Base-by-base conservation (phyloP, 306 rosid genomes). In the Corylus heterophylla region DNA sequence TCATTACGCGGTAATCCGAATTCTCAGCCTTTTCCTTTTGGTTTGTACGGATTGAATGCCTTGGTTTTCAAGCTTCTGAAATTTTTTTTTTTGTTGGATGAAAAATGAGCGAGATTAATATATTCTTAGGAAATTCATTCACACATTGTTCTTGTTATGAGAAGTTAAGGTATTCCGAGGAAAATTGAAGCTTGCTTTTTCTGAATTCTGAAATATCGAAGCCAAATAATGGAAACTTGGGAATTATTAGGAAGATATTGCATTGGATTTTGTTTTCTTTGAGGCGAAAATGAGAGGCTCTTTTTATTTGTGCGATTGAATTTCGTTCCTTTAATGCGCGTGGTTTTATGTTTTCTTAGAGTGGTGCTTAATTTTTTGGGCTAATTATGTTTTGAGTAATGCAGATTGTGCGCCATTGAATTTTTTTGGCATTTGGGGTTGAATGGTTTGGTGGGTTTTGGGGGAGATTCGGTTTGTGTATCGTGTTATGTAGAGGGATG, bases 1-100 rank as follows among this genome's bases (percentile, higher is more conserved):
- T 71, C 29, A 47, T 87, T 83, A n/a, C 80, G 51, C 58, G 92
- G 90, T 88, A 83, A 80, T 80, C 90, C 92, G 89, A 79, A 58
- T 83, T 85, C 76, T 80, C 63, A 74, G 96, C 82, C 70, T 39
- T 59, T 61, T 20, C 16, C 31, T 37, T 73, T 52, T 6, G 48
- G 54, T 39, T 48, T 42, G 17, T 3, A 12, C 39, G 77, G 50
- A 75, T 58, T 48, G 18, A 54, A 58, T 44, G 29, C 55, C 56
- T 54, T 75, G 18, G 5, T 0, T 35, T 61, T 76, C 45, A 47
- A 37, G 54, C 56, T 29, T 75, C 35, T 13, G 55, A 25, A 22
- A 11, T 35, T 35, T 64, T 14, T 64, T 14, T 12, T 51, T 16
- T 74, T 16, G 29, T 61, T 54, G 44, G 16, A 75, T 27, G 45